phyloP scores from a whole-genome alignment of 352 stramenopile genomes.

The Pythium folliculosum region DNA sequence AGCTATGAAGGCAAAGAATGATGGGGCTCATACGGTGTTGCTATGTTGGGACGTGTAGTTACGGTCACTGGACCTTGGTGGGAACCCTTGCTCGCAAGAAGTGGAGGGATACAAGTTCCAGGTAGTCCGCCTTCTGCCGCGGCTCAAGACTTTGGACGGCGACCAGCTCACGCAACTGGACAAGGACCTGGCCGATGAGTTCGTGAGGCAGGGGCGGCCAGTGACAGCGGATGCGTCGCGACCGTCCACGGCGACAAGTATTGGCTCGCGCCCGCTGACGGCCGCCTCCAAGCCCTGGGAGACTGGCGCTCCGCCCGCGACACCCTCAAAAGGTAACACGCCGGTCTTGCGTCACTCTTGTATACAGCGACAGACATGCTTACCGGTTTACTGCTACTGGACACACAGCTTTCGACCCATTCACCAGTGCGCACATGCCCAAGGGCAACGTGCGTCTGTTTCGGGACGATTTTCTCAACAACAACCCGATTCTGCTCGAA shows the following conservation, averaged over 20 bases:
- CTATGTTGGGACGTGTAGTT: slow-evolving; percentile 34
- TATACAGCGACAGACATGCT: background rate
- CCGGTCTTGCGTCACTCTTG: background rate
- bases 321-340: slow-evolving; percentile 19
- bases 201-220: slow-evolving; percentile 30
- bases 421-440: slow-evolving; percentile 61
- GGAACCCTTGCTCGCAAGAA: slow-evolving; percentile 69
- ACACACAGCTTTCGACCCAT: slow-evolving; percentile 46
- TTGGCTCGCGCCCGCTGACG: slow-evolving; percentile 19
- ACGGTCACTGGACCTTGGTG: slow-evolving; percentile 66
- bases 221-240: slow-evolving; percentile 9
- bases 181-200: slow-evolving; percentile 75
- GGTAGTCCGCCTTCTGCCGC: slow-evolving; percentile 56
- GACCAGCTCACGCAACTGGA: slow-evolving; percentile 73
- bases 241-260: slow-evolving; percentile 19
- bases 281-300: slow-evolving; percentile 22
- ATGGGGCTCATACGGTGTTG: background rate
- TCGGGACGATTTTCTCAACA: slow-evolving; percentile 86
- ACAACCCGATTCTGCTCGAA: slow-evolving; percentile 78
- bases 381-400: background rate
- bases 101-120: slow-evolving; percentile 76
- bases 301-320: slow-evolving; percentile 10
- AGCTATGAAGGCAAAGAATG: background rate
- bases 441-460: slow-evolving; percentile 81
- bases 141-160: slow-evolving; percentile 71